Evolutionary conservation across 371 early-diverging fungal species (phyloP), one percentile per base, ranked within the genome.

Genomic region (Mortierella sp.): DNA sequence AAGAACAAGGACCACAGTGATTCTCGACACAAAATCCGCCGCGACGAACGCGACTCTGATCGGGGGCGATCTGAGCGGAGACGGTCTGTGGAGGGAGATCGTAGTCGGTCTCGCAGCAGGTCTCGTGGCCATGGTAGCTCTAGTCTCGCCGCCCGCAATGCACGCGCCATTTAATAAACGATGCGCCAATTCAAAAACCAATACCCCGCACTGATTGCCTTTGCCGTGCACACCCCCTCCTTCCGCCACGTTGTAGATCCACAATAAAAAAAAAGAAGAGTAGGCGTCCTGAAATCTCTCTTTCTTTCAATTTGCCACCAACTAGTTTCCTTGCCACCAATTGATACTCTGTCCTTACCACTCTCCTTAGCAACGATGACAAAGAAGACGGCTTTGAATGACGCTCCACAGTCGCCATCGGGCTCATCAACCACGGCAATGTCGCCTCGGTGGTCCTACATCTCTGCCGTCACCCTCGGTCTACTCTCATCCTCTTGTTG

Each of bases 401-500:
- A 47, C 40, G 9, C 58, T 24, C 26, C 65, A 19, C 55, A 45
- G 66, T 65, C 47, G 39, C 37, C 43, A 63, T 63, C 75, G 14
- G 6, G 45, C 37, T 50, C 68, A 37, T 11, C 24, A 31, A 43
- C 70, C 8, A 43, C 43, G 22, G 45, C 77, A 14, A 4, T 14
- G 7, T 73, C 68, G 4, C 29, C 67, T 6, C 24, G 2, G 2
- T 70, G 71, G 67, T 68, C 74, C 5, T 81, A 77, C 41, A 40
- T 74, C 61, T 68, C 71, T 22, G 82, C 87, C 1, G 34, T 72
- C 31, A 39, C 85, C 24, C 74, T 85, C 43, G 89, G 89, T 0
- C 77, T 90, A 2, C 77, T 90, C 6, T 87, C 89, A 0, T 89
- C 88, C 0, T 88, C 88, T 6, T 91, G 92, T 74, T 91, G 92